A percentile compares a stretch with the other conserved stretches of the same genome.
Evolutionary conservation across 1,139 yeast genomes (phyloP).

Genomic region (Meyerozyma athensensis): DNA sequence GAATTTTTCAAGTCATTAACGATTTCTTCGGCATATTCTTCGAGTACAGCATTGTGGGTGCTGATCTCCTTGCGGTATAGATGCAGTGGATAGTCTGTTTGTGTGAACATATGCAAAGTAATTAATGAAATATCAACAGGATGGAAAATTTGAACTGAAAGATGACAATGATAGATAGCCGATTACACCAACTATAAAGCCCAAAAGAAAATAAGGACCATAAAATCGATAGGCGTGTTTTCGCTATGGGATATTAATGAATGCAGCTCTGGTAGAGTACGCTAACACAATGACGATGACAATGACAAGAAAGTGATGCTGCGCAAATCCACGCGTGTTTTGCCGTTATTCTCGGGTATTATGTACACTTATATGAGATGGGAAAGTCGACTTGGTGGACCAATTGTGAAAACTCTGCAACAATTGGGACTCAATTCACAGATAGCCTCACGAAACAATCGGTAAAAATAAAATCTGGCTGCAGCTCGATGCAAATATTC

Average conservation of each 20-base stretch:
- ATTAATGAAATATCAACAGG: background rate
- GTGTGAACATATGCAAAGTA: conserved; percentile 18
- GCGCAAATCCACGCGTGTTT: background rate
- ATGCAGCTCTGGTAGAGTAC: too few relatives aligned
- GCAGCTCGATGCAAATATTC: too few relatives aligned
- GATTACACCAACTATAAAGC: background rate
- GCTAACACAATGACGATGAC: background rate
- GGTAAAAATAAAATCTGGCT: background rate
- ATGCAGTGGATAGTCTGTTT: conserved; percentile 42
- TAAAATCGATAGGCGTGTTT: background rate
- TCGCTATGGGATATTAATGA: too few relatives aligned
- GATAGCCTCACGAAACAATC: background rate
- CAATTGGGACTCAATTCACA: background rate
- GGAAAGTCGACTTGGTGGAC: background rate
- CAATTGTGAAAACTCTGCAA: background rate
- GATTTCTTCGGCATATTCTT: conserved; percentile 52
- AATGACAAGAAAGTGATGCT: background rate
- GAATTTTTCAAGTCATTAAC: conserved; percentile 28
- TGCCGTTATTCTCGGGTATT: background rate
- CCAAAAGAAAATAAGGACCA: background rate
- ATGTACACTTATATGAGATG: too few relatives aligned
- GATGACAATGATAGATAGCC: background rate
- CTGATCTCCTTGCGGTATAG: conserved; percentile 48
- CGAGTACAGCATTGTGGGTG: conserved; percentile 41
- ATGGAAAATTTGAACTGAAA: background rate